phyloP scores from a whole-genome alignment of 176 grass and related monocot genomes.

The Eremochloa ophiuroides region DNA sequence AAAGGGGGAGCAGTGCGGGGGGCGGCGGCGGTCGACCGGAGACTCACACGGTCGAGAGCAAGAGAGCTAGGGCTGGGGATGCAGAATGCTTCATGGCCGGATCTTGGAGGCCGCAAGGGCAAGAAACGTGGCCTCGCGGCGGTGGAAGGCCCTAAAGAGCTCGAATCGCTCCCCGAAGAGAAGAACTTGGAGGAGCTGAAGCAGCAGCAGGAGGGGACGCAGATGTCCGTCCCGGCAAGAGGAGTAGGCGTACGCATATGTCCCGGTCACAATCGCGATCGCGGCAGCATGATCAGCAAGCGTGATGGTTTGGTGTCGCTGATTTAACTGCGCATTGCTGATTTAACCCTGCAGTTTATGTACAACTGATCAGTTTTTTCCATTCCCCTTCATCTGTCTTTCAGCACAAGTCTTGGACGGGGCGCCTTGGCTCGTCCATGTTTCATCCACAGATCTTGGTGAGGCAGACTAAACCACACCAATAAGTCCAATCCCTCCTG shows the following conservation, averaged over 20 bases:
- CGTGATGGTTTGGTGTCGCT: background rate
- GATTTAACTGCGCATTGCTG: background rate
- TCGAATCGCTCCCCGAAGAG: background rate
- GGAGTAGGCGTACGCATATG: background rate
- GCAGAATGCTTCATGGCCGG: background rate
- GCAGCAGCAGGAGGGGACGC: background rate
- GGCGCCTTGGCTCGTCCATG: background rate
- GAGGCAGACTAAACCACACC: background rate
- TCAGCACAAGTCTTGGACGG: background rate
- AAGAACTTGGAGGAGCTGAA: background rate
- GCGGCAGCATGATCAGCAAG: background rate
- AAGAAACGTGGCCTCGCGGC: background rate
- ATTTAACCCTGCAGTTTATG: background rate
- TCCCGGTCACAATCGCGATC: background rate
- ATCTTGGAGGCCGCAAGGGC: background rate
- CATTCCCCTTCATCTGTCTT: background rate
- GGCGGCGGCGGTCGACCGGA: background rate
- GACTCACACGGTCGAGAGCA: background rate
- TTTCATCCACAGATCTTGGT: background rate
- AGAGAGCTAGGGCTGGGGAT: background rate
- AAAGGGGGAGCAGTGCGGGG: background rate
- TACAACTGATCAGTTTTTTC: background rate
- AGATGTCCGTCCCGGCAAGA: background rate
- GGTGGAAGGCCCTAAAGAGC: background rate
- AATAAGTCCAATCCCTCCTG: background rate